Conservation (phyloP, 345 rosid genomes). For the Combretum micranthum region DNA sequence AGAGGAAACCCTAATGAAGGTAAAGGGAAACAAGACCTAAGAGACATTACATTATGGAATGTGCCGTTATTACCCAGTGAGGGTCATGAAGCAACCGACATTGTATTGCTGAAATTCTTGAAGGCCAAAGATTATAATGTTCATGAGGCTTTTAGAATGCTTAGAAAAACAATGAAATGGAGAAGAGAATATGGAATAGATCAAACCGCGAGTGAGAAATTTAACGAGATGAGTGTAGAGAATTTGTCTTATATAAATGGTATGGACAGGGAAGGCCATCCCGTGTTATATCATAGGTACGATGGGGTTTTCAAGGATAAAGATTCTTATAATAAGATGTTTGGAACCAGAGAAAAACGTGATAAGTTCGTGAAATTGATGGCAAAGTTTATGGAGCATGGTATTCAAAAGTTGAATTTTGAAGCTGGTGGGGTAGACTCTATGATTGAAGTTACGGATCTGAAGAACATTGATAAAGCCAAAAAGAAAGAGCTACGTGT, state of each 20-base stretch:
- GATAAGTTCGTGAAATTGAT: constrained; percentile 30
- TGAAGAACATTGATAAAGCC: constrained; percentile 31
- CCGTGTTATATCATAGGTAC: constrained; percentile 25
- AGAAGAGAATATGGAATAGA: constrained; percentile 25
- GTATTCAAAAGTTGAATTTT: constrained; percentile 31
- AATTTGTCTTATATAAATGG: constrained; percentile 20
- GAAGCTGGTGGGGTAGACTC: constrained; percentile 38
- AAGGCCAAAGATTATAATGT: constrained; percentile 35
- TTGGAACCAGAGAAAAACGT: constrained; percentile 21
- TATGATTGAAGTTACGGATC: constrained; percentile 41
- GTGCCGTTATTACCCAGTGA: constrained; percentile 51
- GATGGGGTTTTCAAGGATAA: constrained; percentile 27
- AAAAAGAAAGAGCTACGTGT: constrained; percentile 27
- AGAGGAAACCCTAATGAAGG: constrained; percentile 5
- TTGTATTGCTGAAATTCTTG: constrained; percentile 42
- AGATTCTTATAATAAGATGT: constrained; percentile 12
- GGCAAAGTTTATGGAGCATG: constrained; percentile 37
- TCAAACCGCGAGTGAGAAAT: constrained; percentile 21
- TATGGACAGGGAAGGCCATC: constrained; percentile 40
- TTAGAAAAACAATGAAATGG: constrained; percentile 43
- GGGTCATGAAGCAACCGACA: constrained; percentile 40
- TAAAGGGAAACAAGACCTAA: not conserved
- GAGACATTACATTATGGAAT: constrained; percentile 43
- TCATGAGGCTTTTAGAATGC: constrained; percentile 43
- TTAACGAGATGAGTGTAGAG: constrained; percentile 17